phyloP scores from a whole-genome alignment of 2,329 filamentous ascomycete genomes.

The Arthrinium phaeospermum region DNA sequence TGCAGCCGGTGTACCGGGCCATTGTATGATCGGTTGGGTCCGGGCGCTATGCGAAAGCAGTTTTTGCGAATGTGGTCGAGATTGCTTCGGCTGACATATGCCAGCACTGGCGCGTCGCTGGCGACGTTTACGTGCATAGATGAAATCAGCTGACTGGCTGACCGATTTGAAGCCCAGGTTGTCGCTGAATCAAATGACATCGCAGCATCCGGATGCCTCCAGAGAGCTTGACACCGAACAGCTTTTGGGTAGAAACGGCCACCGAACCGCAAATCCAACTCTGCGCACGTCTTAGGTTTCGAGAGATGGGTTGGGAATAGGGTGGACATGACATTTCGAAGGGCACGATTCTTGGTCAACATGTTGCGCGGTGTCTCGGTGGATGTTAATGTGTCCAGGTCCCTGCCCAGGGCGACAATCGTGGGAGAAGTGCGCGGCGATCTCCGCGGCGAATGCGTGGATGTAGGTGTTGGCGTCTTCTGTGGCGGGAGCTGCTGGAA shows the following conservation, averaged over 20 bases:
- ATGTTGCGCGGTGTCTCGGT: constrained; percentile 40
- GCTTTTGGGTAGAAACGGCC: constrained; percentile 49
- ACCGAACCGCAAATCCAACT: constrained; percentile 59
- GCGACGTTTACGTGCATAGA: constrained; percentile 31
- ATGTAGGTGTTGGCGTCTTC: constrained; percentile 46
- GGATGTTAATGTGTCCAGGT: constrained; percentile 51
- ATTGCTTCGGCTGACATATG: constrained; percentile 55
- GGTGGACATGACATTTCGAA: constrained; percentile 51
- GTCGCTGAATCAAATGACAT: constrained; percentile 43
- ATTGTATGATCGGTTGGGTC: constrained; percentile 50
- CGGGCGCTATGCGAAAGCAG: constrained; percentile 52
- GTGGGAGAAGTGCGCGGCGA: constrained; percentile 47
- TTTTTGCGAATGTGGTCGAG: constrained; percentile 52
- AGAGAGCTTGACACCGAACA: constrained; percentile 56
- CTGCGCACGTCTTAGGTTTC: constrained; percentile 40
- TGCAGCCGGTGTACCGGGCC: constrained; percentile 55
- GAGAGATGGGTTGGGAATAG: constrained; percentile 47
- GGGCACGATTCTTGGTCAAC: constrained; percentile 43
- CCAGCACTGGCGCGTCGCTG: constrained; percentile 44
- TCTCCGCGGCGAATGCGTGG: constrained; percentile 42
- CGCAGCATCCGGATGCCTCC: constrained; percentile 47
- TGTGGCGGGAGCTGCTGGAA: constrained; percentile 52
- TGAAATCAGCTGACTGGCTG: constrained; percentile 33
- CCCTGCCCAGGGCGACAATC: constrained; percentile 48
- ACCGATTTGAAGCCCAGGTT: constrained; percentile 42